Evolutionary conservation across 805 yeast genomes (phyloP).

Genomic region (Saccharomycopsis capsularis): DNA sequence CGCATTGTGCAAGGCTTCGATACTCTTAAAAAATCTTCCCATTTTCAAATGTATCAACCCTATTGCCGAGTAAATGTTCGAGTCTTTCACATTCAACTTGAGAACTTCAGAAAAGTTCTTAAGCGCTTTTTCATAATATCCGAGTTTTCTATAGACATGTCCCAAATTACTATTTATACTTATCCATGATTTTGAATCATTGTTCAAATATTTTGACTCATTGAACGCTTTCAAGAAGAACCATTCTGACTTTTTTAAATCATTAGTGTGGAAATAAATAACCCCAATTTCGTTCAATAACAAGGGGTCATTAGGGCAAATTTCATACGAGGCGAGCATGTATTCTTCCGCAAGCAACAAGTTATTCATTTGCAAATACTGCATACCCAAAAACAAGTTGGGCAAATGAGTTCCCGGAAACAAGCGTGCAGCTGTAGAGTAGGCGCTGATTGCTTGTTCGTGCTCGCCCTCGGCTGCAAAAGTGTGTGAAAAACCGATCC

Average conservation of each 20-base stretch:
- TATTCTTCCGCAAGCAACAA: constrained; percentile 81
- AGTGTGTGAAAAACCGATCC: constrained; percentile 98
- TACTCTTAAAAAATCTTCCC: constrained; percentile 58
- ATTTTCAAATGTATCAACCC: constrained; percentile 75
- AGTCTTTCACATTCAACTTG: constrained; percentile 59
- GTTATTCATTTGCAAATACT: constrained; percentile 83
- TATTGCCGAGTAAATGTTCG: constrained; percentile 73
- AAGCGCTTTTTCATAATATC: constrained; percentile 57
- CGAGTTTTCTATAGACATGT: constrained; percentile 72
- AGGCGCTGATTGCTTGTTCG: constrained; percentile 96
- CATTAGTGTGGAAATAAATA: constrained; percentile 69
- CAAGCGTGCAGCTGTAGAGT: constrained; percentile 87
- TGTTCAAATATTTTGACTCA: constrained; percentile 59
- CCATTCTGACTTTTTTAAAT: constrained; percentile 59
- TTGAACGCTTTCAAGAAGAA: constrained; percentile 64
- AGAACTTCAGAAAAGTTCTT: constrained; percentile 71
- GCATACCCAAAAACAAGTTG: constrained; percentile 89
- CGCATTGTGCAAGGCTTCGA: constrained; percentile 73
- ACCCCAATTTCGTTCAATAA: constrained; percentile 91
- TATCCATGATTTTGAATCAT: constrained; percentile 77
- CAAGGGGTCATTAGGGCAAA: constrained; percentile 82
- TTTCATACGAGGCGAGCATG: constrained; percentile 60
- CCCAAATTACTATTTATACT: constrained; percentile 84
- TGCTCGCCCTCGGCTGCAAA: constrained; percentile 98
- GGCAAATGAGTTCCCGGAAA: constrained; percentile 92